A percentile compares a stretch with the other conserved stretches of the same genome.
Evolutionary conservation across 768 basidiomycete species (phyloP).

Genomic region (Agrocybe pediades): DNA sequence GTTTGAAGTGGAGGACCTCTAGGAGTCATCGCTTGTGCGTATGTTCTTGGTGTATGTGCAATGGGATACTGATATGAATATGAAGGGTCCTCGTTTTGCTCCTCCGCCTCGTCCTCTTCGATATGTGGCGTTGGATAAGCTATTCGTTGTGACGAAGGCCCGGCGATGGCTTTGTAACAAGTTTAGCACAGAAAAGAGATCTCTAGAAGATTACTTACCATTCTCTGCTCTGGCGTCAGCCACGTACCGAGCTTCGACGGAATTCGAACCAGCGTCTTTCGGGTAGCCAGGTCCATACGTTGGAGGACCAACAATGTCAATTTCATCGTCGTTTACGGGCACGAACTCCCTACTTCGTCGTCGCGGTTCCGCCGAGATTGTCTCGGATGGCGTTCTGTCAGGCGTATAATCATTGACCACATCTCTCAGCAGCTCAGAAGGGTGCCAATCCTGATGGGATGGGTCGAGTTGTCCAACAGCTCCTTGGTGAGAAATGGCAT

Average conservation of each 20-base stretch:
- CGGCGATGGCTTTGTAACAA: neutral
- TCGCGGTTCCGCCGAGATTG: slow-evolving; percentile 11
- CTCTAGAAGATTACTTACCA: neutral
- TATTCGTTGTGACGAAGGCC: slow-evolving; percentile 3
- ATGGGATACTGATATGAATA: slow-evolving; percentile 15
- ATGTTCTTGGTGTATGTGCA: slow-evolving; percentile 5
- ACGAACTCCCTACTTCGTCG: slow-evolving; percentile 7
- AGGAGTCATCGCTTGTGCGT: slow-evolving; percentile 15
- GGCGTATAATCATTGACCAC: slow-evolving; percentile 25
- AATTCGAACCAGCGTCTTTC: neutral
- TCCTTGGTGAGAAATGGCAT: neutral
- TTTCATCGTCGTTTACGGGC: slow-evolving; percentile 21
- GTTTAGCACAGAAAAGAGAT: neutral
- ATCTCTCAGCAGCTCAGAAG: neutral
- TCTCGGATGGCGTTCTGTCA: slow-evolving; percentile 20
- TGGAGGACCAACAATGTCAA: slow-evolving; percentile 13
- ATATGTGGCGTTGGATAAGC: slow-evolving; percentile 7
- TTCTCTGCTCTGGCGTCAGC: neutral
- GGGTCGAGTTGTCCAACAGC: neutral
- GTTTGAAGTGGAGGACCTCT: slow-evolving; percentile 8
- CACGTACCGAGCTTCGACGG: neutral
- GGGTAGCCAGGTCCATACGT: neutral
- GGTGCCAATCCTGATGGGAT: neutral
- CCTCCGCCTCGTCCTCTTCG: slow-evolving; percentile 11
- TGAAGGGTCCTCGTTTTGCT: slow-evolving; percentile 4